A percentile compares a stretch with the other conserved stretches of the same genome.
phyloP scores from a whole-genome alignment of 768 basidiomycete species.

The Tephrocybe sp. region DNA sequence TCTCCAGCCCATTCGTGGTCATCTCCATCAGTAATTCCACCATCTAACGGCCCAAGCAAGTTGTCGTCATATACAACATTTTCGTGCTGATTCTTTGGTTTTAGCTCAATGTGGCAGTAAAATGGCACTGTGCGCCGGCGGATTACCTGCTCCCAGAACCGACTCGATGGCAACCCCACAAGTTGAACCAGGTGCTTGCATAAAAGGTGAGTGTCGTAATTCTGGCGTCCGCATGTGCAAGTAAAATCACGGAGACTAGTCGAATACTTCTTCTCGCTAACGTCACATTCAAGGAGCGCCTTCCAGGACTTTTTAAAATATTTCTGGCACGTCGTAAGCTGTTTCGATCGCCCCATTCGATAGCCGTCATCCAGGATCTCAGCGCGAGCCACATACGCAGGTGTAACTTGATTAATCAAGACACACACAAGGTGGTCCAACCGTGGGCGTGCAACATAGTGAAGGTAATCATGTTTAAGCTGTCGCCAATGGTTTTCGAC shows the following conservation, averaged over 20 bases:
- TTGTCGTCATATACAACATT: background rate
- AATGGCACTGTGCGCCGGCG: constrained; percentile 20
- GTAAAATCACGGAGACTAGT: constrained; percentile 21
- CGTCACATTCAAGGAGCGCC: background rate
- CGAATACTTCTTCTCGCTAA: constrained; percentile 17
- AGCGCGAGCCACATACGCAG: constrained; percentile 15
- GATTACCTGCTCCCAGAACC: constrained; percentile 19
- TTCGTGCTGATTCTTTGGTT: background rate
- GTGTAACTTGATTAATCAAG: constrained; percentile 23
- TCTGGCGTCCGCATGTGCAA: constrained; percentile 27
- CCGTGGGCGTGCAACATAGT: constrained; percentile 21
- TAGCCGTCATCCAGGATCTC: constrained; percentile 12
- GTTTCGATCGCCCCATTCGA: constrained; percentile 18
- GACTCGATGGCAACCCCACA: constrained; percentile 9
- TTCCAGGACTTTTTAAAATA: constrained; percentile 24
- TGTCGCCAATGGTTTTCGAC: too few relatives aligned
- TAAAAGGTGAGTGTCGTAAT: constrained; percentile 23
- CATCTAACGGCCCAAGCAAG: constrained; percentile 5
- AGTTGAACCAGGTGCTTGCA: constrained; percentile 34
- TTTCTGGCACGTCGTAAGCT: constrained; percentile 21
- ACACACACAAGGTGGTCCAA: constrained; percentile 30
- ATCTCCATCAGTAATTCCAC: constrained; percentile 20
- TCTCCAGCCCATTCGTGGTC: constrained; percentile 19
- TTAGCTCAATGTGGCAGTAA: constrained; percentile 19
- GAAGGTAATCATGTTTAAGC: constrained; percentile 26